These are phyloP conservation scores for Limnomonas spitsbergensis DNA, from an alignment of 139 green algal species.

Conservation along the genomic window DNA sequence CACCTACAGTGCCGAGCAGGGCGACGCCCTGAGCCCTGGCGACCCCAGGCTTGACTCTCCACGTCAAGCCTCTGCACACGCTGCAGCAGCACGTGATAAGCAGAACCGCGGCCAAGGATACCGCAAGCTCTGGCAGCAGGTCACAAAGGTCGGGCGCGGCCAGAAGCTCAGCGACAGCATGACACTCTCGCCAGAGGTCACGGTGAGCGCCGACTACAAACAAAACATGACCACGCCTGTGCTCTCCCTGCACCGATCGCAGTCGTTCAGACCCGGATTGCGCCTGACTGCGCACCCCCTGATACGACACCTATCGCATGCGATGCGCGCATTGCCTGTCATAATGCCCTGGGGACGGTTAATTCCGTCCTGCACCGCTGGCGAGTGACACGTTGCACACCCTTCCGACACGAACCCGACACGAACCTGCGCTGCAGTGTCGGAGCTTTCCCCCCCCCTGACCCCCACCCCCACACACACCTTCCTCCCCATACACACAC, in stretches of 20 bases:
- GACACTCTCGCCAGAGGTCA: neutral
- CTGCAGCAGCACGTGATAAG: neutral
- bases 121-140: slow-evolving; percentile 72
- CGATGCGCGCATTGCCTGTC: too few relatives aligned
- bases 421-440: too few relatives aligned
- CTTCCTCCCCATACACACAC: too few relatives aligned
- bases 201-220: slow-evolving; percentile 1
- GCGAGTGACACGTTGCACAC: too few relatives aligned
- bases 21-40: neutral
- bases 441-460: too few relatives aligned
- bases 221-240: neutral
- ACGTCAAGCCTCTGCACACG: neutral
- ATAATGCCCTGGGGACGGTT: too few relatives aligned
- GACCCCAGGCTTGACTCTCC: neutral
- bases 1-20: neutral
- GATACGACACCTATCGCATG: too few relatives aligned
- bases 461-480: too few relatives aligned
- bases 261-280: neutral
- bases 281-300: neutral
- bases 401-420: too few relatives aligned
- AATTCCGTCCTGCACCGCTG: too few relatives aligned
- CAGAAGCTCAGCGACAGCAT: slow-evolving; percentile 37
- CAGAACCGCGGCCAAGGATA: slow-evolving; percentile 53
- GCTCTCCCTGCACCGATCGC: neutral
- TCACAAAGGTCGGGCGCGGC: slow-evolving; percentile 47